phyloP scores from a whole-genome alignment of 1,284 basidiomycete genomes.

The Malassezia restricta region DNA sequence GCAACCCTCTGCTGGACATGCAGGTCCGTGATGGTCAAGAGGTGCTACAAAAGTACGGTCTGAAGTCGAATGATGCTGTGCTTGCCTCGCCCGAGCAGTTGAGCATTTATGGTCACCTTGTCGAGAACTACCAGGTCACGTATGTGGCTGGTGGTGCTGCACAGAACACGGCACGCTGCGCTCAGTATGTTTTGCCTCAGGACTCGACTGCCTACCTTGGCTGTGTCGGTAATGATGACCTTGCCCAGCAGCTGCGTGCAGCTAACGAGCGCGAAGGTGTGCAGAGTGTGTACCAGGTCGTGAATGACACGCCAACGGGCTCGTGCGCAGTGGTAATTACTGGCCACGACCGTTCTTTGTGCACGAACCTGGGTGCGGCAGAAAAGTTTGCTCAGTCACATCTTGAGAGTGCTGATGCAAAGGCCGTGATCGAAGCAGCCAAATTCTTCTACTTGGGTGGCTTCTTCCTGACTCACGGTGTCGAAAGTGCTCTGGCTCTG shows the following conservation, averaged over 20 bases:
- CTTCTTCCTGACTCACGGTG: constrained; percentile 91
- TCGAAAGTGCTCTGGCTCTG: constrained; percentile 62
- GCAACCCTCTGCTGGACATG: constrained; percentile 48
- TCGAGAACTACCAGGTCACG: constrained; percentile 63
- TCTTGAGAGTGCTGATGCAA: constrained; percentile 64
- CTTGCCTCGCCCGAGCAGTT: constrained; percentile 80
- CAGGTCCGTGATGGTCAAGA: constrained; percentile 58
- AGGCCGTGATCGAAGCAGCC: constrained; percentile 65
- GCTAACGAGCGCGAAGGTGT: constrained; percentile 91
- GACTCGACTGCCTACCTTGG: constrained; percentile 88
- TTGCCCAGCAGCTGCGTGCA: constrained; percentile 75
- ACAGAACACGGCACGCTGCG: constrained; percentile 90
- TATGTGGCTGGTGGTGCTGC: constrained; percentile 95
- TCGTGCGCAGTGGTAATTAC: constrained; percentile 94
- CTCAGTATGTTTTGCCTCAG: constrained; percentile 60
- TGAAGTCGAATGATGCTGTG: constrained; percentile 93
- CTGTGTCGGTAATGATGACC: constrained; percentile 79
- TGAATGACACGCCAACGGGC: constrained; percentile 75
- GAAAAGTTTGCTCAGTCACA: constrained; percentile 76
- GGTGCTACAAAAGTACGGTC: constrained; percentile 75
- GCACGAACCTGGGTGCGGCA: constrained; percentile 77
- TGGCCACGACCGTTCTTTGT: constrained; percentile 82
- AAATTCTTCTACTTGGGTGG: constrained; percentile 90
- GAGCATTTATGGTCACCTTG: constrained; percentile 66
- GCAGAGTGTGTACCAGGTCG: constrained; percentile 75